Evolutionary conservation across 148 eudicot genomes (phyloP), one percentile per base, ranked within the genome.

Genomic region (Nepenthes mirabilis): DNA sequence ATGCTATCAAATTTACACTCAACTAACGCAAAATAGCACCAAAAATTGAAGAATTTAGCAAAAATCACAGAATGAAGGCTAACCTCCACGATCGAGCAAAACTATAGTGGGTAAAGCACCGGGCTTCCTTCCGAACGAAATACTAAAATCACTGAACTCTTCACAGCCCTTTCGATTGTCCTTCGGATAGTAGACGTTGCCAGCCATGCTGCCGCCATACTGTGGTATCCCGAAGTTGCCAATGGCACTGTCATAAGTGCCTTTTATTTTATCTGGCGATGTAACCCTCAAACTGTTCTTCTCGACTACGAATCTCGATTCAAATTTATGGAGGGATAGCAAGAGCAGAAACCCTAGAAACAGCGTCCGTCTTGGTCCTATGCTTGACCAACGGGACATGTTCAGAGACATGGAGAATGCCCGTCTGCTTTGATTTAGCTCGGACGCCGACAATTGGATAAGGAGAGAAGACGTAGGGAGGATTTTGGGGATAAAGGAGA

Each of bases 311-410:
- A 52, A 62, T n/a, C 43, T 62, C 52, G 10, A 6, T 5, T 49
- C 52, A 49, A 40, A 23, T 37, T 55, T 43, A 13, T 60, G 65
- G 14, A 34, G 9, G 13, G 63, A 40, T 35, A 70, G 35, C 1
- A 81, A 45, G 50, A 78, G 53, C 7, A 83, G 32, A 69, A 91
- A 71, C 75, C 87, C 86, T 74, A 88, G 69, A n/a, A 49, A 37
- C 3, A 49, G 52, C 52, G 8, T 4, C 45, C 45, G 8, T 1
- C 45, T 40, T 40, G 45, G 45, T 3, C 45, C 8, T 40, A 4
- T 40, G 45, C 45, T 40, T 40, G 45, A 40, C 45, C 45, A 40
- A 40, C 8, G 4, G 45, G 4, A 4, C 45, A 40, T 40, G 8
- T 40, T 40, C 8, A 40, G 45, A 40, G 4, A 40, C 45, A 40